Percentiles rank a stretch among this genome's conserved stretches.
Conservation (phyloP, 306 rosid species). For the Glycyrrhiza uralensis region DNA sequence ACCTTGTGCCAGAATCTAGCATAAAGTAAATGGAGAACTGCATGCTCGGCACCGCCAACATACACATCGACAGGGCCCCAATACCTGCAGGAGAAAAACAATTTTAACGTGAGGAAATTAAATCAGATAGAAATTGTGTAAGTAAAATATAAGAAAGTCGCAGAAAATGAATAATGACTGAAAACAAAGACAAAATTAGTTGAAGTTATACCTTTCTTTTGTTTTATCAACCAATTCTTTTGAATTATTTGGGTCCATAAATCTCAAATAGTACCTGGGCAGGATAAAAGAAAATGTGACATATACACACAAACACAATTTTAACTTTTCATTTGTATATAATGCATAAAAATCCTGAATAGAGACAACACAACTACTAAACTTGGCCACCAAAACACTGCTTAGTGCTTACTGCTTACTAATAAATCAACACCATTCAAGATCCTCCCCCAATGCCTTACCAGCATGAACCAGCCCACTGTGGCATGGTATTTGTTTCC, state of each 20-base stretch:
- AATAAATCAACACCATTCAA: constrained; percentile 8
- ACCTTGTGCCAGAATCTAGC: constrained; percentile 99
- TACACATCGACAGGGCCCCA: constrained; percentile 98
- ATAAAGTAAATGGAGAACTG: constrained; percentile 96
- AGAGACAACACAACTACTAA: background rate
- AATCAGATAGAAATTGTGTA: background rate
- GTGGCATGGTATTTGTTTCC: constrained; percentile 98
- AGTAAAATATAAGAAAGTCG: background rate
- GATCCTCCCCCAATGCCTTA: constrained; percentile 34
- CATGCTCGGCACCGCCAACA: constrained; percentile 98
- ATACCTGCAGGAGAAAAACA: constrained; percentile 52
- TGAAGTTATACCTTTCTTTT: constrained; percentile 63
- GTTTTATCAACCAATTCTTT: constrained; percentile 66
- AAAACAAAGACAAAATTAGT: constrained; percentile 5
- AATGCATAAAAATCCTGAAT: constrained; percentile 23
- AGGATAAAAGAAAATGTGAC: constrained; percentile 29
- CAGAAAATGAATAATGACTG: background rate
- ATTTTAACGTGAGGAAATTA: constrained; percentile 5
- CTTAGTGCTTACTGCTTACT: constrained; percentile 7
- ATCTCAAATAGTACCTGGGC: constrained; percentile 90
- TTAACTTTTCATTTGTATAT: background rate
- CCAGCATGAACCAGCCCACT: constrained; percentile 99
- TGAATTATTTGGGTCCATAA: constrained; percentile 91
- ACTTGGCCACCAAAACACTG: background rate
- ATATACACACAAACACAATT: background rate